phyloP scores from a whole-genome alignment of 306 rosid species.

The Acacia confusa region DNA sequence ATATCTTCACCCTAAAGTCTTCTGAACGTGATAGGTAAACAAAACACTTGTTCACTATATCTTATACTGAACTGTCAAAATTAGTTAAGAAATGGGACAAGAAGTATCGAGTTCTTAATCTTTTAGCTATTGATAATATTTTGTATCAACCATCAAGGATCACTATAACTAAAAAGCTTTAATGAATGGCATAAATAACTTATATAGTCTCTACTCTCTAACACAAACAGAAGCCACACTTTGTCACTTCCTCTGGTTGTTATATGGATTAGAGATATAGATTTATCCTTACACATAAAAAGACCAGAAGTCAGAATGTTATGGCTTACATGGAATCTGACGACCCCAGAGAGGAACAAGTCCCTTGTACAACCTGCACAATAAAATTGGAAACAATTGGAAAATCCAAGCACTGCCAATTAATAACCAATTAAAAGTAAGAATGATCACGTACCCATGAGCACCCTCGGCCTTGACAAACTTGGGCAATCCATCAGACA shows the following conservation, averaged over 20 bases:
- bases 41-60: not conserved
- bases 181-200: not conserved
- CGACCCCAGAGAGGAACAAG: constrained; percentile 95
- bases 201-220: no score
- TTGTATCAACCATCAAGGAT: not conserved
- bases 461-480: constrained; percentile 65
- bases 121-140: not conserved
- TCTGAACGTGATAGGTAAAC: not conserved
- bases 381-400: constrained; percentile 3
- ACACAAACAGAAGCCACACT: not conserved
- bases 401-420: not conserved
- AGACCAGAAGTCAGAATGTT: not conserved
- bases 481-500: constrained; percentile 77
- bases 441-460: constrained; percentile 43
- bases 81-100: no score
- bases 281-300: not conserved
- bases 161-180: not conserved
- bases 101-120: no score
- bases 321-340: constrained; percentile 80
- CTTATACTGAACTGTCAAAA: not conserved
- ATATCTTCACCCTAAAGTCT: not conserved
- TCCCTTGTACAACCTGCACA: constrained; percentile 74
- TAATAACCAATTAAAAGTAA: not conserved
- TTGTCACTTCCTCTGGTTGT: not conserved
- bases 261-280: not conserved